phyloP scores from a whole-genome alignment of 352 stramenopile species.

The Globisporangium emineosum region DNA sequence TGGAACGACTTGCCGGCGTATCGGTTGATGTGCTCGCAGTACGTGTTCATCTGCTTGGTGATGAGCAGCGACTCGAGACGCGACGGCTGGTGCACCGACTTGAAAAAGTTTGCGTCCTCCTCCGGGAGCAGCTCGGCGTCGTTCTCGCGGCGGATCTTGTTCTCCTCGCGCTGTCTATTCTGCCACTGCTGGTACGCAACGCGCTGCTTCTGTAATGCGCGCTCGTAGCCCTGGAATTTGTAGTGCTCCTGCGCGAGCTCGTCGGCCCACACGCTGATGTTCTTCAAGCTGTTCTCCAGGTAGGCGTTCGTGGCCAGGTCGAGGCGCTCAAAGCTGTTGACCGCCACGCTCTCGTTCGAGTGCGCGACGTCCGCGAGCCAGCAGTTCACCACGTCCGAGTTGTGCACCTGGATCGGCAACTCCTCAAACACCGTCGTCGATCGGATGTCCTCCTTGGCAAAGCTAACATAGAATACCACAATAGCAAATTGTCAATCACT shows the following conservation, averaged over 20 bases:
- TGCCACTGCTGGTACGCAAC: slow-evolving; percentile 84
- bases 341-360: slow-evolving; percentile 54
- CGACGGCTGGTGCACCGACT: slow-evolving; percentile 84
- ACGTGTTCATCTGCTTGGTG: slow-evolving; percentile 92
- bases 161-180: slow-evolving; percentile 85
- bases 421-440: slow-evolving; percentile 94
- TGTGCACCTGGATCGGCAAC: slow-evolving; percentile 94
- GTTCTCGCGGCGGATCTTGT: slow-evolving; percentile 80
- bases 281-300: slow-evolving; percentile 97
- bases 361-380: slow-evolving; percentile 91
- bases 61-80: slow-evolving; percentile 87
- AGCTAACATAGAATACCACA: slow-evolving; percentile 26
- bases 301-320: slow-evolving; percentile 96
- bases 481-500: background rate
- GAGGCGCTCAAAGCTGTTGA: slow-evolving; percentile 92
- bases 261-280: slow-evolving; percentile 96
- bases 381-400: slow-evolving; percentile 93
- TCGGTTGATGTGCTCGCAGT: slow-evolving; percentile 91
- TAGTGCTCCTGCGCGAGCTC: slow-evolving; percentile 95
- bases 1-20: slow-evolving; percentile 89
- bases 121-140: slow-evolving; percentile 75
- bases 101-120: slow-evolving; percentile 85
- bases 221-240: slow-evolving; percentile 91
- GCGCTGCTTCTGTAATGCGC: slow-evolving; percentile 83
- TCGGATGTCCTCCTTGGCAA: slow-evolving; percentile 80